These are phyloP conservation scores for Entrophospora sp. DNA, from an alignment of 192 early-diverging fungal species.

Conservation along the genomic window DNA sequence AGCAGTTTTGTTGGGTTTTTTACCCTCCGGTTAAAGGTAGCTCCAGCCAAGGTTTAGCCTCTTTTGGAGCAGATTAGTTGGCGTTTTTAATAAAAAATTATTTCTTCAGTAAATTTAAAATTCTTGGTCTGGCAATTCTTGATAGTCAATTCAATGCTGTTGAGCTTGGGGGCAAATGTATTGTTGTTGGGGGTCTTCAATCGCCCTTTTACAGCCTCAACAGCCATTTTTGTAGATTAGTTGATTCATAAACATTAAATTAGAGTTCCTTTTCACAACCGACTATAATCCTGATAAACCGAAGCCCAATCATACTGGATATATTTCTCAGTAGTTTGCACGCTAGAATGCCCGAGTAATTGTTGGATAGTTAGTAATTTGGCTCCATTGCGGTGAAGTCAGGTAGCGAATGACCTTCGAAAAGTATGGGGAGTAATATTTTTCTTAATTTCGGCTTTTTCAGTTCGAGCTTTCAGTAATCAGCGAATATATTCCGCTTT, in stretches of 20 bases:
- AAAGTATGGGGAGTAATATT: conserved; percentile 2
- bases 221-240: conserved; percentile 4
- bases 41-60: no score
- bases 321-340: neutral
- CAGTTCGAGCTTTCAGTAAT: neutral
- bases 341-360: neutral
- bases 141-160: neutral
- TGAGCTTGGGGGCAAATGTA: neutral
- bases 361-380: conserved; percentile 8
- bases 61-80: no score
- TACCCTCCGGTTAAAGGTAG: no score
- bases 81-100: no score
- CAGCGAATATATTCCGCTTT: neutral
- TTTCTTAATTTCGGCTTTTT: neutral
- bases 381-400: neutral
- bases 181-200: neutral
- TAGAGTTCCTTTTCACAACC: neutral
- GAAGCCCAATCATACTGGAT: conserved; percentile 8
- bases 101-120: no score
- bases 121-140: no score
- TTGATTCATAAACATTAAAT: neutral
- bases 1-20: no score
- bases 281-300: conserved; percentile 6
- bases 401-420: neutral
- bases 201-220: neutral